Evolutionary conservation across 2,329 filamentous ascomycete genomes (phyloP), one percentile per base, ranked within the genome.

Genomic region (Aureobasidium mangrovei): DNA sequence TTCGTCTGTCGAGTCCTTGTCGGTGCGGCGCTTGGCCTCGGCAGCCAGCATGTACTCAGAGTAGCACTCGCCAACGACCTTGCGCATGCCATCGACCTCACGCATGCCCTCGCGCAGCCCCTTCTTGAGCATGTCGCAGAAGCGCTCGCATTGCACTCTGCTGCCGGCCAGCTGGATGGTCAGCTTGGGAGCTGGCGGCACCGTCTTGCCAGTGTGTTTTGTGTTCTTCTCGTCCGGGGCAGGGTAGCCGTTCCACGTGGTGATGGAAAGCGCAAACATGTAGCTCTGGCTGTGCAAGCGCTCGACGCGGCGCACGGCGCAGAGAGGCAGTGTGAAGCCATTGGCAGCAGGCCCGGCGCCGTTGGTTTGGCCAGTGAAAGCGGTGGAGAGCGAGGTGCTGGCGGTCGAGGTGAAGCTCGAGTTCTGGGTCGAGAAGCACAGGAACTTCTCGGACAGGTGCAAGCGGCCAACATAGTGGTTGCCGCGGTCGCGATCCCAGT

Each of bases 381-480:
- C 82, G 44, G 85, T 88, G 24, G 90, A 91, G 0, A 86, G 84
- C 59, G 82, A 84, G 24, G 86, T 82, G 68, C 84, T 95, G 12
- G 91, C 86, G 0, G 85, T 84, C 59, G 83, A 84, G 40, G 88
- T 70, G 70, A 96, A 96, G 73, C 89, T 94, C 7, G 89, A 87
- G 12, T 88, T 84, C 51, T 93, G 88, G 6, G 93, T 96, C 0
- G 91, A 96, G 75, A 98, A 98, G 77, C 91, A 97, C 63, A 98
- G 83, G 72, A 87, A 98, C 62, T 87, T 82, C 73, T 98, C 91
- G 69, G 90, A 96, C 59, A 98, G 76, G 69, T 98, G 91, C 51
- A 98, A 80, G 70, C 91, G 91, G 48, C 93, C 93, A 27, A 85
- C 84, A 74, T 98, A 97, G 67, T 91, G 87, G 31, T 63, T 65